Evolutionary conservation across 148 eudicot species (phyloP).

Genomic region (Cornus florida): DNA sequence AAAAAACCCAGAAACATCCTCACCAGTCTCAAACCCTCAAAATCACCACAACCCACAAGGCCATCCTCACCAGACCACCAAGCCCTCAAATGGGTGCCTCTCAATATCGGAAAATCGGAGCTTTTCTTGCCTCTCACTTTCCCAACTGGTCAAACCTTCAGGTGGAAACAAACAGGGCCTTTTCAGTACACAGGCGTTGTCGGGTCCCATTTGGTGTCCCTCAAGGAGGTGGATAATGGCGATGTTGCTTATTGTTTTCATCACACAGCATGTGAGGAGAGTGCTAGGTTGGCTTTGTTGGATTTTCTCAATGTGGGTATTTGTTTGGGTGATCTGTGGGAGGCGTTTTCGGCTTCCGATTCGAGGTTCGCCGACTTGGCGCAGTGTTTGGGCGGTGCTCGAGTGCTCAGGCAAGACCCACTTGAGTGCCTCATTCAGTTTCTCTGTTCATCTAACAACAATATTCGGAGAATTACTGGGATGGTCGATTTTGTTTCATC

Average conservation of each 20-base stretch:
- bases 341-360: constrained; percentile 59
- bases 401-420: constrained; percentile 94
- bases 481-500: constrained; percentile 86
- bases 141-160: constrained; percentile 97
- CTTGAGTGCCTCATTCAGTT: constrained; percentile 87
- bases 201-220: constrained; percentile 69
- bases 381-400: constrained; percentile 62
- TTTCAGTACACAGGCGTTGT: constrained; percentile 73
- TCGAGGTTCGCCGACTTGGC: constrained; percentile 67
- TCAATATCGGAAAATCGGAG: constrained; percentile 62
- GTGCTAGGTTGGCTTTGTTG: constrained; percentile 46
- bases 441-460: constrained; percentile 82
- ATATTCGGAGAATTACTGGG: constrained; percentile 75
- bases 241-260: constrained; percentile 58
- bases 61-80: constrained; percentile 15
- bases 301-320: constrained; percentile 83
- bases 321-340: constrained; percentile 65
- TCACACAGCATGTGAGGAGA: constrained; percentile 10
- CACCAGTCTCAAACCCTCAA: constrained; percentile 25
- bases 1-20: constrained; percentile 34
- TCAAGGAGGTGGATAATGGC: constrained; percentile 58
- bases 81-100: constrained; percentile 59
- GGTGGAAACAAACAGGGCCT: constrained; percentile 76
- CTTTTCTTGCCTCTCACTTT: constrained; percentile 75
- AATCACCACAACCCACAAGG: constrained; percentile 14